Base-by-base conservation (phyloP, 225 moss, liverwort and hornwort species). In the Pleurozium schreberi region DNA sequence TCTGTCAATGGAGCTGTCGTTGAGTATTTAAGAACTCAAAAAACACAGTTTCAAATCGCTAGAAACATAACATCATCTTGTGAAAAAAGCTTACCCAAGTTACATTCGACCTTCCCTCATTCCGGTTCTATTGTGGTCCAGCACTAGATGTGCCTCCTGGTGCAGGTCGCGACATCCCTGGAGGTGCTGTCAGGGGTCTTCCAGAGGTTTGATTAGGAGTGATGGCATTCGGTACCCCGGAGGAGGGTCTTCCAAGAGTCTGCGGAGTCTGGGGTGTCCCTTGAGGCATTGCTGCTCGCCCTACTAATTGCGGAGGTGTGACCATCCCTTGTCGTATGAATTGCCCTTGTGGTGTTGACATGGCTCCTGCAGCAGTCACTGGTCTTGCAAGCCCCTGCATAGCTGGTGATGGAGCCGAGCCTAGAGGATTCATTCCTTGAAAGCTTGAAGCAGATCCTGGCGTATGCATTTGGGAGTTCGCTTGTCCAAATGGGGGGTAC, bases 131-230 rank as follows among this genome's bases (percentile, higher is more conserved):
- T 62, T 90, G 88, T 63, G 85, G 73, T 67, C 74, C 61, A 88
- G 90, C 90, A 83, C 83, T 82, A 23, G 83, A 69, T 63, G 89
- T 62, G 57, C 89, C 80, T 89, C 90, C 89, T 53, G 87, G 82
- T 49, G 88, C 78, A 75, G 94, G 92, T 87, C 93, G 92, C n/a
- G 91, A 94, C 92, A 93, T 93, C 49, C 94, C 90, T 65, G 93
- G 89, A 70, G 94, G 94, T 38, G 90, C 93, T 61, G 94, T 90
- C 42, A 94, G 66, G 40, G 94, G 93, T 85, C 94, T 89, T 88
- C 91, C 92, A 42, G 92, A 80, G 47, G 88, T 45, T 74, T 71
- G 91, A 82, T 84, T 87, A 42, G 87, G 47, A 61, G 80, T 77
- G 38, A 53, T 83, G 62, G 79, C 67, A 84, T 50, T 75, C 18